A percentile compares a stretch with the other conserved stretches of the same genome.
These are phyloP conservation scores for Hypseocharis bilobata DNA, from an alignment of 441 rosid genomes.

Conservation along the genomic window DNA sequence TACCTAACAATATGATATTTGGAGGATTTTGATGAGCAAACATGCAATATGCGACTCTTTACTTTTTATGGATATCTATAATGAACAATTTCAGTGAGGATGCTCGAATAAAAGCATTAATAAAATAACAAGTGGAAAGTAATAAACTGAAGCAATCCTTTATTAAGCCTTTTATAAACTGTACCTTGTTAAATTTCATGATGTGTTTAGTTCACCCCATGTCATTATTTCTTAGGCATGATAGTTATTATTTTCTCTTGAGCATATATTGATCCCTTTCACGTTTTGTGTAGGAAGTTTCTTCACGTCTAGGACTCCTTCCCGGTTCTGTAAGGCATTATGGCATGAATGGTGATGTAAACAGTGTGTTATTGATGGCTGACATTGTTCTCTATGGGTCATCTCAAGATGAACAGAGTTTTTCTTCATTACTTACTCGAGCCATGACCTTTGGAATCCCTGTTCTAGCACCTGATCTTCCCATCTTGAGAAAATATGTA, in stretches of 20 bases:
- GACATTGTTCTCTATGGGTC: constrained; percentile 88
- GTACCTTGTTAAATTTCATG: constrained; percentile 1
- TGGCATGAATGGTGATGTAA: constrained; percentile 67
- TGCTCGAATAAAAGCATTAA: neutral
- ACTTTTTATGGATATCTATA: neutral
- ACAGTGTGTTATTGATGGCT: constrained; percentile 60
- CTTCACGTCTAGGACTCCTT: constrained; percentile 65
- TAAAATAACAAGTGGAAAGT: neutral
- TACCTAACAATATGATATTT: neutral
- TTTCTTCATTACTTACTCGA: constrained; percentile 70
- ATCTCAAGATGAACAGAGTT: constrained; percentile 88
- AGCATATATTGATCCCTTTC: constrained; percentile 11
- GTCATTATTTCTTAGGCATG: neutral
- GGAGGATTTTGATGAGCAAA: neutral
- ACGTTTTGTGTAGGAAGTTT: constrained; percentile 48
- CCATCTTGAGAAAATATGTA: constrained; percentile 70
- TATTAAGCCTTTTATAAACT: neutral
- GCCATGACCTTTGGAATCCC: constrained; percentile 88
- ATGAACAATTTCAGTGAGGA: neutral
- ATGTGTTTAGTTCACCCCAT: constrained; percentile 2
- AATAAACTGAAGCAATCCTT: neutral
- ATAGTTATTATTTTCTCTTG: neutral
- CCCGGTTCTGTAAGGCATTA: constrained; percentile 61
- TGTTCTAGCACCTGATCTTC: constrained; percentile 65
- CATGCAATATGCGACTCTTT: neutral